phyloP scores from a whole-genome alignment of 2,329 filamentous ascomycete genomes.

The Plenodomus lindquistii region DNA sequence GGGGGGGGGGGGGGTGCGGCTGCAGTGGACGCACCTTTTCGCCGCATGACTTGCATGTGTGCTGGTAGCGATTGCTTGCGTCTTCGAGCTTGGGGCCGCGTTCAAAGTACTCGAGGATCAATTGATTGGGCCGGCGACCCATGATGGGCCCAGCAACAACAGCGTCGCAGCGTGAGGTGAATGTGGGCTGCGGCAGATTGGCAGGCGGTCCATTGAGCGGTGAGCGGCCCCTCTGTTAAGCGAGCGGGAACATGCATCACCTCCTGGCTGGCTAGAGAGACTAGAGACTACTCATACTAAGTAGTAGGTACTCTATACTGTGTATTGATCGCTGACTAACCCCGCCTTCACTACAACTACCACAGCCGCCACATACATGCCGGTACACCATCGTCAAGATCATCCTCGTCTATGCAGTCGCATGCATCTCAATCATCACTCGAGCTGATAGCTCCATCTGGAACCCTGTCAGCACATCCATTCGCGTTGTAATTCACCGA shows the following conservation, averaged over 20 bases:
- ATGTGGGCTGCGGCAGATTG: neutral
- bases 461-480: neutral
- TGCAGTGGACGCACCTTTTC: slow-evolving; percentile 58
- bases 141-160: slow-evolving; percentile 50
- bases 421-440: slow-evolving; percentile 2
- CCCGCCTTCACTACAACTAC: too few relatives aligned
- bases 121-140: slow-evolving; percentile 81
- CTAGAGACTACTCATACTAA: too few relatives aligned
- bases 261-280: too few relatives aligned
- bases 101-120: slow-evolving; percentile 87
- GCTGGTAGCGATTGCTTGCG: slow-evolving; percentile 87
- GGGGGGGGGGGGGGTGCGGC: neutral
- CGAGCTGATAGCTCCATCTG: slow-evolving; percentile 7
- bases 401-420: too few relatives aligned
- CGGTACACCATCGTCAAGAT: too few relatives aligned
- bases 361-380: too few relatives aligned
- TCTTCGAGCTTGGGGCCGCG: slow-evolving; percentile 85
- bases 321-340: too few relatives aligned
- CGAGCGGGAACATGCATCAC: too few relatives aligned
- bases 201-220: neutral
- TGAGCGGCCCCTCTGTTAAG: slow-evolving; percentile 2
- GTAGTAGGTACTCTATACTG: too few relatives aligned
- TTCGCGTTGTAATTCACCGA: neutral
- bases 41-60: slow-evolving; percentile 86
- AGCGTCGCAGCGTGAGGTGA: neutral